A percentile compares a stretch with the other conserved stretches of the same genome.
phyloP scores from a whole-genome alignment of 805 yeast species.

The Diddensiella caesifluorescens region DNA sequence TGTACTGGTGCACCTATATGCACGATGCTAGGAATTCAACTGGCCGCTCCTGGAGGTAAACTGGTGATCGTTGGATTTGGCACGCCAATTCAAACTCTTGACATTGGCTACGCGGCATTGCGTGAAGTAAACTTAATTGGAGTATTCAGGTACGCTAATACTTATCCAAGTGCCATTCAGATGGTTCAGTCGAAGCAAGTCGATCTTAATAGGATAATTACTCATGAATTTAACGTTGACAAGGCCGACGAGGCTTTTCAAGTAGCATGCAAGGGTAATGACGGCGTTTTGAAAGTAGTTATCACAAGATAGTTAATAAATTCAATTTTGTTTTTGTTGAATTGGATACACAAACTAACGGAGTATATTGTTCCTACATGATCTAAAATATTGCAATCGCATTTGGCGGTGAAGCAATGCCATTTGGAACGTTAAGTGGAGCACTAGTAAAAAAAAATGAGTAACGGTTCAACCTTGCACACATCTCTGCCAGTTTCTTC shows the following conservation, averaged over 20 bases:
- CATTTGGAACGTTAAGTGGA: constrained; percentile 21
- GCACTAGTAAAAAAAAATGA: constrained; percentile 24
- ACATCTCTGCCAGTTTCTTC: constrained; percentile 16
- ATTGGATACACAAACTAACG: constrained; percentile 1
- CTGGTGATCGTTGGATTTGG: constrained; percentile 32
- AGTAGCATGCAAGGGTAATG: constrained; percentile 5
- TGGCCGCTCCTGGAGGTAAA: constrained; percentile 52
- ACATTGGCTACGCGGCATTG: constrained; percentile 26
- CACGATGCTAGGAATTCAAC: constrained; percentile 53
- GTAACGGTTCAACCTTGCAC: constrained; percentile 17
- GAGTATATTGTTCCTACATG: too few species aligned
- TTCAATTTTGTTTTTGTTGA: too few species aligned
- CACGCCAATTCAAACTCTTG: constrained; percentile 26
- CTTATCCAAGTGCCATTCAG: constrained; percentile 23
- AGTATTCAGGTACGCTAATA: constrained; percentile 28
- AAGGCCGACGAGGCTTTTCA: constrained; percentile 7
- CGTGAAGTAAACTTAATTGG: constrained; percentile 29
- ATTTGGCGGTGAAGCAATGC: constrained; percentile 30
- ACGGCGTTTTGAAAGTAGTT: constrained; percentile 7
- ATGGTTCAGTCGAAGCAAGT: constrained; percentile 8
- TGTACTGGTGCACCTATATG: constrained; percentile 72
- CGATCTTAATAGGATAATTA: constrained; percentile 9
- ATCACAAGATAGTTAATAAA: constrained; percentile 2
- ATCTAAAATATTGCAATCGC: constrained; percentile 36
- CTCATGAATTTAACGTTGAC: constrained; percentile 4